A percentile compares a stretch with the other conserved stretches of the same genome.
Conservation (phyloP, 495 filamentous ascomycete genomes). For the Rhypophila decipiens region DNA sequence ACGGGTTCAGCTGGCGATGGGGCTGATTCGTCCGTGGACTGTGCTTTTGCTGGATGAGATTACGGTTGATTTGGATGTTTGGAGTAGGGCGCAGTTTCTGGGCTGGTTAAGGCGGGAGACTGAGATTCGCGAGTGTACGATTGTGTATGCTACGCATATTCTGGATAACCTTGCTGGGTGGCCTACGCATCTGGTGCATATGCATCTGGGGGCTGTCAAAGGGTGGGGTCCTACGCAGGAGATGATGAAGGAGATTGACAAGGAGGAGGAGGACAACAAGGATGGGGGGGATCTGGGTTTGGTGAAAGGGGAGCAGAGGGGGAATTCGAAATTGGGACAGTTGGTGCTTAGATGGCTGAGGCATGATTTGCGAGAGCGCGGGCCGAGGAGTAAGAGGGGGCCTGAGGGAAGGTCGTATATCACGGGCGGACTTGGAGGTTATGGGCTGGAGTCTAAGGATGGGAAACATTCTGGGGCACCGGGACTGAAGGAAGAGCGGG, state of each 20-base stretch:
- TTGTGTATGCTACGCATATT: slow-evolving; percentile 98
- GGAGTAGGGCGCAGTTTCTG: slow-evolving; percentile 80
- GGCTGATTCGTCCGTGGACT: slow-evolving; percentile 85
- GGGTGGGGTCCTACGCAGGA: slow-evolving; percentile 67
- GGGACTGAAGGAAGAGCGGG: background rate
- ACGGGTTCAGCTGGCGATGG: slow-evolving; percentile 94
- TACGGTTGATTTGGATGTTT: slow-evolving; percentile 90
- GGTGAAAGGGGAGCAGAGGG: slow-evolving; percentile 42
- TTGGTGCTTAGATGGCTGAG: slow-evolving; percentile 83
- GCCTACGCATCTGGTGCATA: slow-evolving; percentile 94
- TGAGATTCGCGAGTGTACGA: slow-evolving; percentile 69
- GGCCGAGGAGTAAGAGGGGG: slow-evolving; percentile 56
- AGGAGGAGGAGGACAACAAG: slow-evolving; percentile 29
- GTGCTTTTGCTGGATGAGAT: slow-evolving; percentile 93
- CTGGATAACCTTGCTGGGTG: slow-evolving; percentile 86
- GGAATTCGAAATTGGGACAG: slow-evolving; percentile 72
- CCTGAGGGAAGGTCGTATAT: slow-evolving; percentile 68
- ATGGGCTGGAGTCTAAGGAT: slow-evolving; percentile 63
- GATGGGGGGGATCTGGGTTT: no score
- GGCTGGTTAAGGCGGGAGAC: slow-evolving; percentile 82
- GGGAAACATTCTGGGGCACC: slow-evolving; percentile 4
- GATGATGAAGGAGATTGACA: slow-evolving; percentile 26
- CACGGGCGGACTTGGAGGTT: slow-evolving; percentile 68
- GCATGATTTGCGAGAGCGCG: slow-evolving; percentile 73
- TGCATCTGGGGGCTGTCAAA: slow-evolving; percentile 81